A percentile compares a stretch with the other conserved stretches of the same genome.
Evolutionary conservation across 768 basidiomycete genomes (phyloP).

Genomic region (Pleurotus tuber-regium): DNA sequence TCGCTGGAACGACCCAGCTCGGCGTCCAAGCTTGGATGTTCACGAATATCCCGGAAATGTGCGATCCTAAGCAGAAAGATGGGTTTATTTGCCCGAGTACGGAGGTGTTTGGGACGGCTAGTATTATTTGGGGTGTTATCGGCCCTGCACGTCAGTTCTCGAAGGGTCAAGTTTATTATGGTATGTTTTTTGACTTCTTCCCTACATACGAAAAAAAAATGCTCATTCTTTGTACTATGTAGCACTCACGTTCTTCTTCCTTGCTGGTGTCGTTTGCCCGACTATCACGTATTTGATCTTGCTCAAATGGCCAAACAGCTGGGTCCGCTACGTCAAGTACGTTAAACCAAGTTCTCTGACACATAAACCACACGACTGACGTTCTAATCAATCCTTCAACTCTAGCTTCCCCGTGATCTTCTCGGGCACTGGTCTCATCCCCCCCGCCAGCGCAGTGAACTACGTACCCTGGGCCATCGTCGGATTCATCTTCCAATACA

Average conservation of each 20-base stretch:
- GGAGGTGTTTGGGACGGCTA: constrained; percentile 75
- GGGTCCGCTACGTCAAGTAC: constrained; percentile 61
- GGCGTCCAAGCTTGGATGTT: constrained; percentile 77
- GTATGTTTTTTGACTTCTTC: constrained; percentile 19
- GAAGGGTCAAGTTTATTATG: constrained; percentile 57
- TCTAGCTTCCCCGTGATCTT: constrained; percentile 53
- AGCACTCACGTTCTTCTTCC: constrained; percentile 74
- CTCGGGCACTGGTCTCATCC: constrained; percentile 57
- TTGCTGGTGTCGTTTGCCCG: constrained; percentile 65
- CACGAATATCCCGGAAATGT: constrained; percentile 63
- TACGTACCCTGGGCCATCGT: constrained; percentile 66
- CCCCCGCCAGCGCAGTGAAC: constrained; percentile 68
- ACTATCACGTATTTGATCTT: constrained; percentile 49
- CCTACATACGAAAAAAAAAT: no score
- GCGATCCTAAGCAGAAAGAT: constrained; percentile 48
- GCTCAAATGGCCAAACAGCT: constrained; percentile 60
- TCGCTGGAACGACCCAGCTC: constrained; percentile 73
- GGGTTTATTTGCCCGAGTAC: constrained; percentile 71
- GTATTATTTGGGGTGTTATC: constrained; percentile 81
- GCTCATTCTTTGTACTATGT: no score
- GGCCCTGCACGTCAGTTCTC: constrained; percentile 71
- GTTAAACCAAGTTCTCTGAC: constrained; percentile 18
- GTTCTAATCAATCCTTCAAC: no score
- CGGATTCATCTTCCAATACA: constrained; percentile 63
- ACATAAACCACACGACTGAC: no score